Percentiles rank a stretch among this genome's conserved stretches.
Evolutionary conservation across 305 asterid genomes (phyloP).

Genomic region (Fraxinus angustifolia): DNA sequence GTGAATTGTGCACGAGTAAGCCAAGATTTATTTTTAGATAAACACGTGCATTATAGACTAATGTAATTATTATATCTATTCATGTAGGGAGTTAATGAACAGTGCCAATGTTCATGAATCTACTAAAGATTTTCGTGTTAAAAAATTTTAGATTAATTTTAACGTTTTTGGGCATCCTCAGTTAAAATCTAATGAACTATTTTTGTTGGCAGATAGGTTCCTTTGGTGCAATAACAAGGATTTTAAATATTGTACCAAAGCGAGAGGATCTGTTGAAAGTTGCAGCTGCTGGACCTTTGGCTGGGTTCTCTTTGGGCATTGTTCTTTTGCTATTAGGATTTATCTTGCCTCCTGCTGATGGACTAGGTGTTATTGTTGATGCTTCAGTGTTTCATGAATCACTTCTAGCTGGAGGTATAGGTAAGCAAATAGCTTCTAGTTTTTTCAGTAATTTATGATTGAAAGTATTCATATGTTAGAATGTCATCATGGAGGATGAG

Average conservation of each 20-base stretch:
- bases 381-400: slow-evolving; percentile 89
- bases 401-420: slow-evolving; percentile 83
- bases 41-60: not conserved
- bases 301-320: slow-evolving; percentile 79
- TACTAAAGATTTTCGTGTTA: not conserved
- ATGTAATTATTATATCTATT: not conserved
- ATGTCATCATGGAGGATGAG: slow-evolving; percentile 8
- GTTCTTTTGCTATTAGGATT: slow-evolving; percentile 76
- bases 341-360: slow-evolving; percentile 81
- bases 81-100: not conserved
- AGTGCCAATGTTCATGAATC: not conserved
- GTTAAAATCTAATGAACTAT: slow-evolving; percentile 35
- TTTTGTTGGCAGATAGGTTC: slow-evolving; percentile 90
- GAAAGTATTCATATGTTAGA: not conserved
- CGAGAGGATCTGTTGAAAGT: slow-evolving; percentile 91
- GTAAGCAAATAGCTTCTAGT: slow-evolving; percentile 34
- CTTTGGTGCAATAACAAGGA: slow-evolving; percentile 91
- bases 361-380: slow-evolving; percentile 73
- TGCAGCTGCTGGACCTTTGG: slow-evolving; percentile 91
- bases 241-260: slow-evolving; percentile 62
- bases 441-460: not conserved
- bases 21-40: not conserved
- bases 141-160: not conserved
- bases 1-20: not conserved
- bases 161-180: not conserved